phyloP scores from a whole-genome alignment of 73 alveolate species.

The Paraurostyla sp. region DNA sequence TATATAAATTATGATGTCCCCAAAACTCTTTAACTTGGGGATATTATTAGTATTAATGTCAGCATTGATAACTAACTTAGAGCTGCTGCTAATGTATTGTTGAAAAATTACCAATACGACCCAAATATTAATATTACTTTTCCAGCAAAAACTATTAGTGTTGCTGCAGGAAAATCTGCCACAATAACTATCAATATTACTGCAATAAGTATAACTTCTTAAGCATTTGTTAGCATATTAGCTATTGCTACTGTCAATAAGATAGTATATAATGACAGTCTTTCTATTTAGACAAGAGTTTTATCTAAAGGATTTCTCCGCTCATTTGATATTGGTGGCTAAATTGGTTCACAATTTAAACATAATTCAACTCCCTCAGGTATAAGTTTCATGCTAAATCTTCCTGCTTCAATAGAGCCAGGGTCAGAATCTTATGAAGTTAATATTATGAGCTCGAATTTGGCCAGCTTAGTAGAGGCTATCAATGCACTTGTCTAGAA shows the following conservation, averaged over 20 bases:
- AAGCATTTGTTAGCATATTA: not conserved
- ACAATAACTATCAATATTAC: not conserved
- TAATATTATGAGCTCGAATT: not conserved
- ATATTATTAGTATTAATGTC: not conserved
- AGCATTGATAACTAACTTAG: not conserved
- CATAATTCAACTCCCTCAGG: not conserved
- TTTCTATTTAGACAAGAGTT: not conserved
- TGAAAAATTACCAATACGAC: not conserved
- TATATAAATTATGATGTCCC: constrained; percentile 57
- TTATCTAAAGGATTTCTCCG: not conserved
- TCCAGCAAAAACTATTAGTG: not conserved
- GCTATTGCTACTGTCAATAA: not conserved
- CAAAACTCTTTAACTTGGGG: not conserved
- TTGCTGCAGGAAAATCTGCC: not conserved
- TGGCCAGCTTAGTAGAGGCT: not conserved
- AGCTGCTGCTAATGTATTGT: not conserved
- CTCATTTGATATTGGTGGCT: not conserved
- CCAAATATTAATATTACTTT: not conserved
- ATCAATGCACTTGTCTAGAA: not conserved
- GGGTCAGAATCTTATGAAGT: not conserved
- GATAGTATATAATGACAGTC: not conserved
- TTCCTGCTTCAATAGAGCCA: not conserved
- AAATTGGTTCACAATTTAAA: not conserved
- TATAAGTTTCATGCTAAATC: not conserved
- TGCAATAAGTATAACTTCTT: not conserved